Evolutionary conservation across 169 alveolate genomes (phyloP), one percentile per base, ranked within the genome.

Genomic region (Plasmodium gonderi): DNA sequence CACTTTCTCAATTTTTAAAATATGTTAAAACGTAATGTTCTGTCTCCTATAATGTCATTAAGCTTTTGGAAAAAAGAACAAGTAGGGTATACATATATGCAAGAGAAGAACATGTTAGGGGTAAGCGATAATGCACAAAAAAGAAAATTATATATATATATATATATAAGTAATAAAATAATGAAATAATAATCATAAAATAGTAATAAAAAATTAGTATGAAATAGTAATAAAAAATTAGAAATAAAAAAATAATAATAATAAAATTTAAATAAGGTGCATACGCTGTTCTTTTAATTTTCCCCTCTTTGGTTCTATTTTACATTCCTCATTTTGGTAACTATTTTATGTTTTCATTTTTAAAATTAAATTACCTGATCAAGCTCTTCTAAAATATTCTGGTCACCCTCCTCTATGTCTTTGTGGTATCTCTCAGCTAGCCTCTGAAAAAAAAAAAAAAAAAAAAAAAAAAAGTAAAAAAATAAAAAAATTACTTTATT

Each of bases 311-410:
- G 14, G 4, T 51, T 29, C 49, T 75, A 5, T 9, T 75, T 20
- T 31, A 47, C 85, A 7, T 26, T 26, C 36, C 29, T 7, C 26
- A 20, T 36, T 72, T 9, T 72, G 2, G 67, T n/a, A 29, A 38
- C 17, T 23, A 31, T 44, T 67, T 40, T 68, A 17, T 51, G 2
- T 60, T 54, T 54, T 54, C 65, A 11, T 78, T 78, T 49, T 14
- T 49, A 23, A 26, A 65, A 36, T 26, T 33, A 36, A 38, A 44
- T 12, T 89, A 89, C 94, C 60, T 89, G 94, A 49, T 89, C 90
- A 6, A 89, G 65, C 72, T 89, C 94, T 89, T 89, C 94, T 17
- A 89, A 89, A 77, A 89, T 89, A 72, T 45, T 65, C 72, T 89
- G 68, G 31, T 89, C 40, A 7, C 42, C 72, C 26, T 31, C 80